Evolutionary conservation across 2,329 filamentous ascomycete species (phyloP), one percentile per base, ranked within the genome.

Genomic region (Cryphonectria japonica): DNA sequence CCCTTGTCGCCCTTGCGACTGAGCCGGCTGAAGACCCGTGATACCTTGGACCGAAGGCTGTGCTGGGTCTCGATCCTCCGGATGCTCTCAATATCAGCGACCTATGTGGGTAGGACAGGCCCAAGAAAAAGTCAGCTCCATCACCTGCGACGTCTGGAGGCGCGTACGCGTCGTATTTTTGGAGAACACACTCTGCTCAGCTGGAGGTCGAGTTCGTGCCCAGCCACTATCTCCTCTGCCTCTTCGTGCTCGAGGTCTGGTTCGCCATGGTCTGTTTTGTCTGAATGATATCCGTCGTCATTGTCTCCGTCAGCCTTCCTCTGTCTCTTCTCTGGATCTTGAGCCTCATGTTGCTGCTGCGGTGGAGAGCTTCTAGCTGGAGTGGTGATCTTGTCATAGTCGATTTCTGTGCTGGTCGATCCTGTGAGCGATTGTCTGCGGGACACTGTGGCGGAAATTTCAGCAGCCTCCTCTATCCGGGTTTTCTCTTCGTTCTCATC

Each of bases 211-310:
- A 78, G 73, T 1, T 74, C 75, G 41, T 76, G 75, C 46, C 76
- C 77, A 2, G 75, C 72, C 0, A 78, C 65, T 70, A 77, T 57
- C 72, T 79, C 67, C 70, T 82, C 70, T 73, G 78, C 43, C 69
- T 83, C 41, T 74, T 76, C 66, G 75, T 79, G 46, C 69, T 78
- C 72, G 76, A 77, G 71, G 73, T 82, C 66, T 0, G 73, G 46
- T 37, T 68, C 68, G 68, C 72, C 72, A n/a, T 63, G 72, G 16
- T 70, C 65, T 1, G 41, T 39, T 29, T 62, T 54, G 2, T 70
- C 68, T 34, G 46, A 43, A 61, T 50, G 64, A 37, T 63, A 63
- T 26, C 46, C 59, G n/a, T 69, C 66, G n/a, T 67, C 66, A 26
- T 65, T 39, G 29, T 16, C 34, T 29, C 32, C 32, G n/a, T 43